Evolutionary conservation across 305 asterid genomes (phyloP).

Genomic region (Fraxinus ornus): DNA sequence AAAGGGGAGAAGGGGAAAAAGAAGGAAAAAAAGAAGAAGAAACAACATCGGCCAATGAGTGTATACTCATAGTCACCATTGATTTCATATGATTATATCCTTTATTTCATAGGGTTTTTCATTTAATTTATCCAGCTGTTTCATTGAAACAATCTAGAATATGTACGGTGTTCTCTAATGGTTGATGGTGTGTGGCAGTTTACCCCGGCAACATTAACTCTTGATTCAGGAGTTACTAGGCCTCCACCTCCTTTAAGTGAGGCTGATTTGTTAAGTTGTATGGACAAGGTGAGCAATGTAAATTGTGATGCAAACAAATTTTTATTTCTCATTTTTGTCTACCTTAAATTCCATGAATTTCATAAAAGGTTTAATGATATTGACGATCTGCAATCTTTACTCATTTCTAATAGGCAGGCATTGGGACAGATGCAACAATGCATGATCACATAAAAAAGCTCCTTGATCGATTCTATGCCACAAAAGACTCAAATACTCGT

Average conservation of each 20-base stretch:
- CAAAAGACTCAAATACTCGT: constrained; percentile 76
- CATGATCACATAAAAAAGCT: constrained; percentile 98
- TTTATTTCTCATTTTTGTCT: constrained; percentile 10
- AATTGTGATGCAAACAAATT: constrained; percentile 15
- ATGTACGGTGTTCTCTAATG: constrained; percentile 9
- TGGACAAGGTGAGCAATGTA: constrained; percentile 73
- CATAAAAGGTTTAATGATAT: constrained; percentile 11
- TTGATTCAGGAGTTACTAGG: constrained; percentile 95
- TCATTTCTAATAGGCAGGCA: constrained; percentile 61
- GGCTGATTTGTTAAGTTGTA: constrained; percentile 91
- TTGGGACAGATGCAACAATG: constrained; percentile 99
- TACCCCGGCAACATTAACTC: constrained; percentile 78
- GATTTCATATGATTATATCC: not conserved
- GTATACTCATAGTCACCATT: not conserved
- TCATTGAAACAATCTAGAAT: constrained; percentile 11
- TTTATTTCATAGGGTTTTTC: not conserved
- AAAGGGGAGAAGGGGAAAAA: not conserved
- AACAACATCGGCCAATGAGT: not conserved
- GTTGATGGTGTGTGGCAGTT: constrained; percentile 55
- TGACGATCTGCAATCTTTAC: constrained; percentile 22
- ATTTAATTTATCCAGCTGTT: not conserved
- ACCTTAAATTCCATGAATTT: constrained; percentile 8
- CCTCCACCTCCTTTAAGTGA: constrained; percentile 97
- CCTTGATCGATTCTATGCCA: constrained; percentile 92
- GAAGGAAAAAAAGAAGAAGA: not conserved